These are phyloP conservation scores for Cardiosporidium cionae DNA, from an alignment of 169 alveolate species.

Conservation along the genomic window DNA sequence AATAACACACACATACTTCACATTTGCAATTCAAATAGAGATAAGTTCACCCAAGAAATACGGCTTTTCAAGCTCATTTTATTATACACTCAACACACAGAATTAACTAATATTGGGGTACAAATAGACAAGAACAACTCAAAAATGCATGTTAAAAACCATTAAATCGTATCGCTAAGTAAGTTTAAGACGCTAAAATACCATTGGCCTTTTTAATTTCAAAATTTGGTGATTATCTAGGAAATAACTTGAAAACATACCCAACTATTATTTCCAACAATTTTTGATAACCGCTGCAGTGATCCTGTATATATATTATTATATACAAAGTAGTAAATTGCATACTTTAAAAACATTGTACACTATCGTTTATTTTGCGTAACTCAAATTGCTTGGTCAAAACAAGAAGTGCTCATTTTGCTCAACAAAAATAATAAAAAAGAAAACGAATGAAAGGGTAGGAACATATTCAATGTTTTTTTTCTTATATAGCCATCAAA, in stretches of 20 bases:
- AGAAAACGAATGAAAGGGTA: neutral
- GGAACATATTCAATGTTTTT: neutral
- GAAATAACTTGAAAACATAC: conserved; percentile 2
- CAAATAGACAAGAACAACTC: neutral
- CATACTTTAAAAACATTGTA: neutral
- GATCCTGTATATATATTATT: conserved; percentile 36
- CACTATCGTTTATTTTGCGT: neutral
- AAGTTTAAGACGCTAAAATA: neutral
- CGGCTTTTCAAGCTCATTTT: neutral
- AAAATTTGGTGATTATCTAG: neutral
- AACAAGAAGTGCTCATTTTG: neutral
- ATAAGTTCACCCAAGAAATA: neutral
- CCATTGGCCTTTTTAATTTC: neutral
- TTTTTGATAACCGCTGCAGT: conserved; percentile 46
- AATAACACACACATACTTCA: neutral
- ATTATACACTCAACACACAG: neutral
- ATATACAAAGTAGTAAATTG: neutral
- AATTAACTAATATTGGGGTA: neutral
- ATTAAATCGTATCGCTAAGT: neutral
- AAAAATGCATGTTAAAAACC: neutral
- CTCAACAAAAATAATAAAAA: neutral
- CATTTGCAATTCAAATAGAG: neutral
- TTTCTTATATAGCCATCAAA: too few relatives aligned
- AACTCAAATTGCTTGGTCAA: neutral
- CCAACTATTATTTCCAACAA: conserved; percentile 40